phyloP scores from a whole-genome alignment of 2,329 filamentous ascomycete species.

The Amylocarpus encephaloides region DNA sequence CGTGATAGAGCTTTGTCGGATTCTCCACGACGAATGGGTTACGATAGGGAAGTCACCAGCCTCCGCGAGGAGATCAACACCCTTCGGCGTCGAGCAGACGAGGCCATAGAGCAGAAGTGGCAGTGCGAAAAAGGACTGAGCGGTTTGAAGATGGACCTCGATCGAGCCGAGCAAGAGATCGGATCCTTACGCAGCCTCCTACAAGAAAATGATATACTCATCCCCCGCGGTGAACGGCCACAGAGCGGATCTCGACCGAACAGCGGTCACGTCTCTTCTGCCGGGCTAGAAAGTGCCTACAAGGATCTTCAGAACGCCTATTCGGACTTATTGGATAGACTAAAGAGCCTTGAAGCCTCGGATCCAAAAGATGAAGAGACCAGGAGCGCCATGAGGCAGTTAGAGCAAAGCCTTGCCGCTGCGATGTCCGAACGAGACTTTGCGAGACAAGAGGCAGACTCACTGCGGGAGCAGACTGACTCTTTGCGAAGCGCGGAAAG shows the following conservation, averaged over 20 bases:
- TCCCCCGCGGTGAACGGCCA: conserved; percentile 51
- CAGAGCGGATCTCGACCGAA: conserved; percentile 32
- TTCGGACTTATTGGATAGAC: conserved; percentile 56
- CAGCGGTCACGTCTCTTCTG: conserved; percentile 54
- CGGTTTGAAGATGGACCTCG: conserved; percentile 92
- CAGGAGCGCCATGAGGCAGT: conserved; percentile 53
- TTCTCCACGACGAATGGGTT: conserved; percentile 69
- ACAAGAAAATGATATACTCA: conserved; percentile 73
- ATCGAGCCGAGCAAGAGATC: conserved; percentile 91
- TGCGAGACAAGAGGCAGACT: conserved; percentile 58
- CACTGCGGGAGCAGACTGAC: conserved; percentile 56
- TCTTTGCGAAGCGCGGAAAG: conserved; percentile 51
- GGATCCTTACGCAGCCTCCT: conserved; percentile 72
- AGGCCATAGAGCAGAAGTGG: conserved; percentile 93
- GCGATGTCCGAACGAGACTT: conserved; percentile 67
- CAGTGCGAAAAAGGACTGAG: conserved; percentile 85
- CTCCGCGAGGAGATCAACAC: conserved; percentile 80
- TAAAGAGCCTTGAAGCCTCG: conserved; percentile 56
- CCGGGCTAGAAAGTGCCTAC: conserved; percentile 68
- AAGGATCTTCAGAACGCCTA: conserved; percentile 69
- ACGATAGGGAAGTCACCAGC: conserved; percentile 73
- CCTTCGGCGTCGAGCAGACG: conserved; percentile 80
- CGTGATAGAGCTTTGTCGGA: conserved; percentile 64
- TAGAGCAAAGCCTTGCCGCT: conserved; percentile 62
- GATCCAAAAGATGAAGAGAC: conserved; percentile 51